Conservation (phyloP, 1,284 basidiomycete genomes). For the Tetrapyrgos nigripes region DNA sequence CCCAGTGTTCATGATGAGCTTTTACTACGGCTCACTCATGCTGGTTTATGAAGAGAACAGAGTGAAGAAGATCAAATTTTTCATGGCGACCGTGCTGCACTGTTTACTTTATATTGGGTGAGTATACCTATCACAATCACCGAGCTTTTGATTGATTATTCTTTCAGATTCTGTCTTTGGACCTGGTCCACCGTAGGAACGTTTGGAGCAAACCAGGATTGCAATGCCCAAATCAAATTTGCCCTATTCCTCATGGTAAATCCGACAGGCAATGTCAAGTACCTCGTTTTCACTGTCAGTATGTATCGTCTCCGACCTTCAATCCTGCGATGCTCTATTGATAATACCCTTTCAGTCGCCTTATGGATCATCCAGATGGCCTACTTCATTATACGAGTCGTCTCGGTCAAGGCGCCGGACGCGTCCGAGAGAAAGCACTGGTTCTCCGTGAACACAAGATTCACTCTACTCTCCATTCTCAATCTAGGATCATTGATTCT, state of each 20-base stretch:
- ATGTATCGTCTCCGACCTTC: too few species aligned
- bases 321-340: neutral
- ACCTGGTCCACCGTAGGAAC: neutral
- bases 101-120: too few species aligned
- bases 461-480: neutral
- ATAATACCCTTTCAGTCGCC: too few species aligned
- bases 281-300: neutral
- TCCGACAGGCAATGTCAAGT: conserved; percentile 1
- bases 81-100: neutral
- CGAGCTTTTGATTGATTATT: too few species aligned
- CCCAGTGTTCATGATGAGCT: too few species aligned
- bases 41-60: conserved; percentile 3
- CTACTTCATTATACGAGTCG: too few species aligned
- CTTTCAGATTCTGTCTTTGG: conserved; percentile 5
- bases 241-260: neutral
- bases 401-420: too few species aligned
- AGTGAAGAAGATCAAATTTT: conserved; percentile 2
- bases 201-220: conserved; percentile 1
- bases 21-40: too few species aligned
- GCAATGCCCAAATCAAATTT: conserved; percentile 1
- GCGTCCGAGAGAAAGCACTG: too few species aligned
- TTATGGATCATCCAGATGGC: too few species aligned
- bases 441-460: neutral
- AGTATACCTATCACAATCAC: too few species aligned
- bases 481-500: neutral